Percentiles rank a stretch among this genome's conserved stretches.
Conservation (phyloP, 73 alveolate species). For the Paramecium primaurelia region DNA sequence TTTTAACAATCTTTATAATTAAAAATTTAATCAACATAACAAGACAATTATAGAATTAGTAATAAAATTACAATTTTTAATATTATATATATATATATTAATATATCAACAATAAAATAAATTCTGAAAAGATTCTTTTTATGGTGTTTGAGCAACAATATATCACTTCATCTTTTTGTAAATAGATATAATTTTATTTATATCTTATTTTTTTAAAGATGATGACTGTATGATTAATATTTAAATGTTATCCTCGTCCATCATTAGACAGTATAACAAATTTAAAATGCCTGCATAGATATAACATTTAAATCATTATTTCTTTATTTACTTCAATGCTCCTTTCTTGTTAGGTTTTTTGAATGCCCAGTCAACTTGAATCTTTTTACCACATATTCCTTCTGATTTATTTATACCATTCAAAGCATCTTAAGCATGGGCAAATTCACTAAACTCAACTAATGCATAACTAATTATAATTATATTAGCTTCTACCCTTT, state of each 20-base stretch:
- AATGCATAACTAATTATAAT: slow-evolving; percentile 72
- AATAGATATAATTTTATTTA: background rate
- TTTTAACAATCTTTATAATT: background rate
- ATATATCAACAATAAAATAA: background rate
- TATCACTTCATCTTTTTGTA: background rate
- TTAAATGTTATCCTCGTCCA: background rate
- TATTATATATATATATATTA: background rate
- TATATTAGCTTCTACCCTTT: slow-evolving; percentile 62
- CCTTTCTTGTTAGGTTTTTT: slow-evolving; percentile 58
- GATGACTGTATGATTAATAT: background rate
- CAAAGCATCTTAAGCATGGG: slow-evolving; percentile 77
- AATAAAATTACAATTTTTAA: background rate
- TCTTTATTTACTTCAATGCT: slow-evolving; percentile 10
- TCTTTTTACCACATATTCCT: slow-evolving; percentile 60
- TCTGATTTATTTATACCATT: slow-evolving; percentile 58
- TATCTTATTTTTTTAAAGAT: background rate
- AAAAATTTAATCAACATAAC: background rate
- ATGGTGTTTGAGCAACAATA: background rate
- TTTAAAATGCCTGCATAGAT: background rate
- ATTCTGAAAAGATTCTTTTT: background rate
- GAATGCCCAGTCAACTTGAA: slow-evolving; percentile 87
- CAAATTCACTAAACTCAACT: slow-evolving; percentile 71
- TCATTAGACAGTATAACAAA: background rate
- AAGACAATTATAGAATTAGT: background rate
- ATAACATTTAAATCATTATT: background rate